phyloP scores from a whole-genome alignment of 345 rosid species.

The Psidium guajava region DNA sequence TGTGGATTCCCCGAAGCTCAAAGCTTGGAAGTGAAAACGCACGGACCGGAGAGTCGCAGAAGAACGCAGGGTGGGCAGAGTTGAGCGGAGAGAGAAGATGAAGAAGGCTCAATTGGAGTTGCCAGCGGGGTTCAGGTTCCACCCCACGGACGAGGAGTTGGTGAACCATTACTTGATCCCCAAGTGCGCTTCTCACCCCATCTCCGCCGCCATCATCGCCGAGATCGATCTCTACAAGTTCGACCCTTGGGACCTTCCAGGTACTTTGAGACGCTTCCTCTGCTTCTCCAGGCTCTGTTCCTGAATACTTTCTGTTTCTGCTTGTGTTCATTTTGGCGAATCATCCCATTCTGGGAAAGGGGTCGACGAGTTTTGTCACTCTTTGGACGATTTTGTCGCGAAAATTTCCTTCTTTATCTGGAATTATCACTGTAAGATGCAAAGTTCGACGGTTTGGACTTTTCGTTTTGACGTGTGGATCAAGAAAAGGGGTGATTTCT shows the following conservation, averaged over 20 bases:
- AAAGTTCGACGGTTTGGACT: too few species aligned
- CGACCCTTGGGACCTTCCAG: slow-evolving; percentile 96
- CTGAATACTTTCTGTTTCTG: background rate
- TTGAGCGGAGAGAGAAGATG: background rate
- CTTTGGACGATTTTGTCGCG: background rate
- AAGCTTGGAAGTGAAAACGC: background rate
- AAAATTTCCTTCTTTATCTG: too few species aligned
- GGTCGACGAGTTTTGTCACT: background rate
- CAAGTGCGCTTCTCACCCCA: slow-evolving; percentile 47
- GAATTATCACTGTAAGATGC: too few species aligned
- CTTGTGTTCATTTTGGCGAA: background rate
- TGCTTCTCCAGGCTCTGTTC: background rate
- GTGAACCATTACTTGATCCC: slow-evolving; percentile 69
- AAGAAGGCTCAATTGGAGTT: slow-evolving; percentile 30
- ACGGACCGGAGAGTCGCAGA: background rate
- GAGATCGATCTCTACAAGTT: slow-evolving; percentile 84
- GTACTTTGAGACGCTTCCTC: slow-evolving; percentile 13
- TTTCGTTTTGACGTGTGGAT: too few species aligned
- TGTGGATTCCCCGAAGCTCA: background rate
- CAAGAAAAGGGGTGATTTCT: too few species aligned
- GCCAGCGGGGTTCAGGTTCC: slow-evolving; percentile 92
- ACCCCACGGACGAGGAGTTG: slow-evolving; percentile 91
- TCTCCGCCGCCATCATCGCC: slow-evolving; percentile 64
- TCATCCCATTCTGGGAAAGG: background rate
- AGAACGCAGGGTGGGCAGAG: background rate